Conservation (phyloP, 805 yeast genomes). For the Kregervanrija fluxuum region DNA sequence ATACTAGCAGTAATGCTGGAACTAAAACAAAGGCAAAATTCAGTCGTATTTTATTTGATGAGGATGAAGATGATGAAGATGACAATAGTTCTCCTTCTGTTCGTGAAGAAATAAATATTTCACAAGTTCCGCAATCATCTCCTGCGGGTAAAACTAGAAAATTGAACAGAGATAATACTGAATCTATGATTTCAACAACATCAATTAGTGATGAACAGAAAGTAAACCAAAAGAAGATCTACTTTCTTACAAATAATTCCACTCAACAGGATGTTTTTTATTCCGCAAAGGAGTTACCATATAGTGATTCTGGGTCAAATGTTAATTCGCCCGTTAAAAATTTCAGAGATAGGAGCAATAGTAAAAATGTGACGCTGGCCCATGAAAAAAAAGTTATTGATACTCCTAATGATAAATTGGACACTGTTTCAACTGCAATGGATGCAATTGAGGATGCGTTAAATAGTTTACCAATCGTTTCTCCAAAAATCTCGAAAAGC, state of each 20-base stretch:
- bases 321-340: not conserved
- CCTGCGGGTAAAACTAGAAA: not conserved
- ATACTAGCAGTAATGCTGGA: not conserved
- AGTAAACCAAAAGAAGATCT: slow-evolving; percentile 13
- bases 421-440: too few relatives aligned
- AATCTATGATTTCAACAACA: slow-evolving; percentile 5
- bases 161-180: slow-evolving; percentile 3
- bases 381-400: too few relatives aligned
- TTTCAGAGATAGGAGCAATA: too few relatives aligned
- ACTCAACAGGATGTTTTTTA: slow-evolving; percentile 29
- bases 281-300: slow-evolving; percentile 32
- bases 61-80: slow-evolving; percentile 21
- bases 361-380: too few relatives aligned
- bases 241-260: slow-evolving; percentile 20
- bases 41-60: slow-evolving; percentile 20
- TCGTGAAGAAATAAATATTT: slow-evolving; percentile 7
- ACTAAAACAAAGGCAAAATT: slow-evolving; percentile 15
- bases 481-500: too few relatives aligned
- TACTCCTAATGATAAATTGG: too few relatives aligned
- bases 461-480: too few relatives aligned
- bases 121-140: not conserved
- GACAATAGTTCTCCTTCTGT: slow-evolving; percentile 10
- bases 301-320: not conserved
- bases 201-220: slow-evolving; percentile 6
- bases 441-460: too few relatives aligned